Evolutionary conservation across 306 rosid genomes (phyloP), one percentile per base, ranked within the genome.

Genomic region (Inga oerstediana): DNA sequence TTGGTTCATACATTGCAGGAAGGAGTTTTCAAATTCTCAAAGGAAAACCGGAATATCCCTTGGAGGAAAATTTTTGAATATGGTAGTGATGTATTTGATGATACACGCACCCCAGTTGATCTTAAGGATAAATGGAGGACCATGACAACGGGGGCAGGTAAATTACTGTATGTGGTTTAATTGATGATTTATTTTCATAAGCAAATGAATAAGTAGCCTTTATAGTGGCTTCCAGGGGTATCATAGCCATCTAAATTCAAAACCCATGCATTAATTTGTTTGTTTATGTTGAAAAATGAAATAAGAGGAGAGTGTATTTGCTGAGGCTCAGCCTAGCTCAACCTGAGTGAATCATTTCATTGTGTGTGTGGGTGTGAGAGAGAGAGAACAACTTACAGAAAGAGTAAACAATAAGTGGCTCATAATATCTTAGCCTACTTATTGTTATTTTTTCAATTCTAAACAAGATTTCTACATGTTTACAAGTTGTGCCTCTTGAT

Each of bases 71-170:
- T 88, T 62, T 81, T 88, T 64, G 89, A 85, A 74, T 81, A 48
- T 70, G 91, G 89, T 62, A 13, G 49, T 22, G 58, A 52, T 52
- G 77, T 84, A 67, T 88, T 88, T 84, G 85, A 88, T 27, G 27
- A 56, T 19, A 84, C 85, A 67, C 89, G 88, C 34, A 76, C 86
- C 70, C 88, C 88, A 19, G 27, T 20, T 76, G 91, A 88, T 82
- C 91, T 88, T n/a, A 93, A 89, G 88, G 97, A 95, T 85, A 95
- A 95, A 79, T 95, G 98, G 98, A 92, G 82, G 85, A 85, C 66
- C 37, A 77, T 85, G 15, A 39, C 10, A 58, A 52, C 83, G 76
- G 77, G 77, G 81, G n/a, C 83, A 88, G 88, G 90, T 88, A 80
- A 74, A 65, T 72, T 27, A 43, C 69, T 22, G n/a, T 51, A 20